phyloP scores from a whole-genome alignment of 768 basidiomycete genomes.

The Lactarius sanguifluus region DNA sequence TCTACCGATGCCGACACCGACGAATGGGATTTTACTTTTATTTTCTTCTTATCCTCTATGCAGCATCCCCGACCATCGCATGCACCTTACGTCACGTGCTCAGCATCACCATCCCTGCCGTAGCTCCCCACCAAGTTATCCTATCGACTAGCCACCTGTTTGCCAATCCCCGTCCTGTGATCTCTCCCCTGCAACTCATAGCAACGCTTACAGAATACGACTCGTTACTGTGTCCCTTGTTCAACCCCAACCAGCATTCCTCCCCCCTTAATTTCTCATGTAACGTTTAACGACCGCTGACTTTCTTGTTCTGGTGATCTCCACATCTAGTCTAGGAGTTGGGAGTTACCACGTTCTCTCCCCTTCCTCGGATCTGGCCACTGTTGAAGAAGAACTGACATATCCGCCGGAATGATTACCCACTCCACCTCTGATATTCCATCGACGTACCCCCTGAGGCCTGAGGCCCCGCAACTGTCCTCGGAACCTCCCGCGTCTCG shows the following conservation, averaged over 20 bases:
- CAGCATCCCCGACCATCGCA: too few relatives aligned
- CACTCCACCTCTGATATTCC: not conserved
- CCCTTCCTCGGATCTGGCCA: not conserved
- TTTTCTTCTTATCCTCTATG: not conserved
- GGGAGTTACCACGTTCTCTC: not conserved
- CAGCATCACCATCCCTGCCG: too few relatives aligned
- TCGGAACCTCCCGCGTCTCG: not conserved
- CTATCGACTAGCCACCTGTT: not conserved
- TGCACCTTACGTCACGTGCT: not conserved
- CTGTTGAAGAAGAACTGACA: not conserved
- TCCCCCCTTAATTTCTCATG: not conserved
- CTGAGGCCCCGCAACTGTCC: not conserved
- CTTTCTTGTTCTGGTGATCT: not conserved
- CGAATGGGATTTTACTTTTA: not conserved
- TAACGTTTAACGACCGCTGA: not conserved
- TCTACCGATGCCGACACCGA: not conserved
- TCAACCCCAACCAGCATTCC: not conserved
- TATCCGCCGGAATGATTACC: not conserved
- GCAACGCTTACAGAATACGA: not conserved
- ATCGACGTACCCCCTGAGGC: too few relatives aligned
- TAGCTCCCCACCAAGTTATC: not conserved
- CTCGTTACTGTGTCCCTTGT: not conserved
- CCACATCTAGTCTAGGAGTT: not conserved
- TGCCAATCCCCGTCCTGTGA: not conserved
- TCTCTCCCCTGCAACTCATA: not conserved